A percentile compares a stretch with the other conserved stretches of the same genome.
Evolutionary conservation across 2,329 filamentous ascomycete genomes (phyloP).

Genomic region (Xylariaceae sp.): DNA sequence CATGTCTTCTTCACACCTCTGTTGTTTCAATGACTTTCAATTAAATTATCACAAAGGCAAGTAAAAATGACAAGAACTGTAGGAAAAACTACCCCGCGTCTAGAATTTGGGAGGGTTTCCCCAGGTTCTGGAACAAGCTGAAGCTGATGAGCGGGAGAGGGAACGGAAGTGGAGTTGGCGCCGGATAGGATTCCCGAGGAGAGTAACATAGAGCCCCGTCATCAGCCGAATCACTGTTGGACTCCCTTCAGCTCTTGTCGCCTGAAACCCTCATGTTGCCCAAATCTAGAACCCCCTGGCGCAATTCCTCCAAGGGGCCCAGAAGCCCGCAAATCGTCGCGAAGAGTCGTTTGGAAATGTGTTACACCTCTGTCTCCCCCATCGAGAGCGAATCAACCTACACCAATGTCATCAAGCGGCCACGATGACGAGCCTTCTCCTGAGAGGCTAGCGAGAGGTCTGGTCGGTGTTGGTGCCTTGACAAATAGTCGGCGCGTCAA

Average conservation of each 20-base stretch:
- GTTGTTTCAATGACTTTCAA: no score
- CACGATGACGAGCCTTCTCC: constrained; percentile 31
- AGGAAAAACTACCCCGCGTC: constrained; percentile 25
- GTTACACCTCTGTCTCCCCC: constrained; percentile 17
- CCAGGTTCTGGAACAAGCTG: constrained; percentile 30
- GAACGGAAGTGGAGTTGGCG: constrained; percentile 29
- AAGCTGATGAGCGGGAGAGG: constrained; percentile 25
- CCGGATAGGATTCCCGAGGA: constrained; percentile 20
- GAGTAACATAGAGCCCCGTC: constrained; percentile 24
- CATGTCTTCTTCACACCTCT: no score
- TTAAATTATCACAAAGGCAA: neutral
- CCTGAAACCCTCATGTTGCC: constrained; percentile 24
- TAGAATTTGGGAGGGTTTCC: constrained; percentile 23
- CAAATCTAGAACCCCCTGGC: constrained; percentile 16
- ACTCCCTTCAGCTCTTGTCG: constrained; percentile 21
- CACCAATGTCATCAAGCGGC: constrained; percentile 33
- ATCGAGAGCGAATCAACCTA: constrained; percentile 19
- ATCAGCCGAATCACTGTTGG: constrained; percentile 18
- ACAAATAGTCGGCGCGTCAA: constrained; percentile 22
- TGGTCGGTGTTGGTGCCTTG: constrained; percentile 7
- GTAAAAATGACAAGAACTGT: no score
- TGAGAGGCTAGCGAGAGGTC: constrained; percentile 20
- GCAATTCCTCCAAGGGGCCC: constrained; percentile 14
- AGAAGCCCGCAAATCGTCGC: constrained; percentile 16
- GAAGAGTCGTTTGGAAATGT: constrained; percentile 23